These are phyloP conservation scores for Trichaptum fuscoviolaceum DNA, from an alignment of 768 basidiomycete genomes.

Conservation along the genomic window DNA sequence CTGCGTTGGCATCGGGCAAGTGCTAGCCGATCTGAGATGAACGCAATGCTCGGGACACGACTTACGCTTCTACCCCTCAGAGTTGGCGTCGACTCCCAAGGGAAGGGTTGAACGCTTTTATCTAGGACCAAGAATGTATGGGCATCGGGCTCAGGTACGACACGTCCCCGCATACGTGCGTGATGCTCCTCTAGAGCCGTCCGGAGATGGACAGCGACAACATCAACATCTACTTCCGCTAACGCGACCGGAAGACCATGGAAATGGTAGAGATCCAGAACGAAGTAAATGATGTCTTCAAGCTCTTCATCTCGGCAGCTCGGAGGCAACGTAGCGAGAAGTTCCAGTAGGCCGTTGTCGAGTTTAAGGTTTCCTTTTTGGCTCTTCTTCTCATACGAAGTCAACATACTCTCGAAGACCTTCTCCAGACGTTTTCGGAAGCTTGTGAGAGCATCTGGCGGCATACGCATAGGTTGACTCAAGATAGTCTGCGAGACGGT, in stretches of 20 bases:
- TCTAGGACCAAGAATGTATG: conserved; percentile 90
- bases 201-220: conserved; percentile 84
- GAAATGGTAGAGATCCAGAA: conserved; percentile 91
- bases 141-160: conserved; percentile 37
- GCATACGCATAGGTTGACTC: conserved; percentile 38
- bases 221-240: conserved; percentile 88
- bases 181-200: conserved; percentile 69
- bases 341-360: conserved; percentile 73
- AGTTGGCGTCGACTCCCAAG: conserved; percentile 93
- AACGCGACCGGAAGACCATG: conserved; percentile 85
- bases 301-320: conserved; percentile 89
- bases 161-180: conserved; percentile 28
- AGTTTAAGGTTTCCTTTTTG: conserved; percentile 46
- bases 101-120: conserved; percentile 80
- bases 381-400: conserved; percentile 55
- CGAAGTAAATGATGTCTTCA: conserved; percentile 91
- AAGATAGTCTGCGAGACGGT: conserved; percentile 50
- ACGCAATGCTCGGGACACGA: conserved; percentile 87
- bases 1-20: conserved; percentile 46
- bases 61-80: conserved; percentile 82
- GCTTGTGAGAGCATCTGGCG: conserved; percentile 42
- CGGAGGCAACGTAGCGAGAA: conserved; percentile 79
- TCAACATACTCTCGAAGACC: conserved; percentile 64
- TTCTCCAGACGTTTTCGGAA: conserved; percentile 69
- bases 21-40: conserved; percentile 77